These are phyloP conservation scores for Diaporthe sp. DNA, from an alignment of 2,329 filamentous ascomycete species.

Conservation along the genomic window DNA sequence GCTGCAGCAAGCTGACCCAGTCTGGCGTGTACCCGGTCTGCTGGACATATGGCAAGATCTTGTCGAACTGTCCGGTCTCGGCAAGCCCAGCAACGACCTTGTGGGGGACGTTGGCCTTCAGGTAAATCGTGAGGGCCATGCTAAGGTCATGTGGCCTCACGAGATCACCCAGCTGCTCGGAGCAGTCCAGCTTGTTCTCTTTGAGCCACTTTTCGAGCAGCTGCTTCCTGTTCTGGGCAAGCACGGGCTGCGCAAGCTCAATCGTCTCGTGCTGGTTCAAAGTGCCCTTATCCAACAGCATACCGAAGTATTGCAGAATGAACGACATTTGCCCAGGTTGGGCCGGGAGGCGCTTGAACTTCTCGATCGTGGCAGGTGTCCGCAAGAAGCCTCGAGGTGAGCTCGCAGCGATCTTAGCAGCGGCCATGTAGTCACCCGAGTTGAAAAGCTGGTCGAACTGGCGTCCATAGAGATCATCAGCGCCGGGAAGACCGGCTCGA, in stretches of 20 bases:
- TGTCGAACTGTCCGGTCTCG: conserved; percentile 96
- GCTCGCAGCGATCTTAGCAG: conserved; percentile 96
- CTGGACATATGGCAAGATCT: conserved; percentile 92
- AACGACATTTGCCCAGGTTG: conserved; percentile 90
- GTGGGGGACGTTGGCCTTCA: conserved; percentile 89
- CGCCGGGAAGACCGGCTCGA: conserved; percentile 91
- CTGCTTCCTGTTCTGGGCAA: conserved; percentile 94
- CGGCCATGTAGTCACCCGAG: conserved; percentile 85
- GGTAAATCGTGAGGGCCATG: conserved; percentile 89
- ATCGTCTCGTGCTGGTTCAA: conserved; percentile 95
- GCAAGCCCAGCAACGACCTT: conserved; percentile 97
- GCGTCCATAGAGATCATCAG: conserved; percentile 91
- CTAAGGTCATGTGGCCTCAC: conserved; percentile 91
- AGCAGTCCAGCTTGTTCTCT: conserved; percentile 95
- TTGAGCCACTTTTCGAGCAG: conserved; percentile 98
- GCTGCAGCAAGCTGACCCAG: conserved; percentile 91
- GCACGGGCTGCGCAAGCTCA: conserved; percentile 91
- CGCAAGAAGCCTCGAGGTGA: conserved; percentile 96
- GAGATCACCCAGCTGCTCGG: conserved; percentile 95
- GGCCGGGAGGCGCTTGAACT: conserved; percentile 89
- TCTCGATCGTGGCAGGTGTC: conserved; percentile 94
- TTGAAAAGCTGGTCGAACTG: conserved; percentile 92
- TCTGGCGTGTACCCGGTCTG: conserved; percentile 93
- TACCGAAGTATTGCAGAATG: conserved; percentile 97
- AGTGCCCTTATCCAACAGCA: conserved; percentile 94